Evolutionary conservation across 2,329 filamentous ascomycete genomes (phyloP).

Genomic region (Colletotrichum sp.): DNA sequence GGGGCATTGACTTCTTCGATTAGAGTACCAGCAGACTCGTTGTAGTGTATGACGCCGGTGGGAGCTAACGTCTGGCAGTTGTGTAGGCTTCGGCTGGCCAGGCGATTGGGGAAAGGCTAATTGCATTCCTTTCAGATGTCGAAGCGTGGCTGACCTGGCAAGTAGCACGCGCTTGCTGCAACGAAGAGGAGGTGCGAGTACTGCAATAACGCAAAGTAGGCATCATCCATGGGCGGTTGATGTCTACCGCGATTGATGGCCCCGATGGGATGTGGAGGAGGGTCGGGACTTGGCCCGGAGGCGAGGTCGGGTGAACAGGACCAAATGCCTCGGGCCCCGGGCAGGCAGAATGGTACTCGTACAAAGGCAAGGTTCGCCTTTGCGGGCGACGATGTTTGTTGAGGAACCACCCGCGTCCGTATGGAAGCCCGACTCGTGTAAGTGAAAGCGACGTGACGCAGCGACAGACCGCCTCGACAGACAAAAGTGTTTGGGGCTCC

Average conservation of each 20-base stretch:
- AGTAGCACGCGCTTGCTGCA: neutral
- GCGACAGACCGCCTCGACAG: neutral
- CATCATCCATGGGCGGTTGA: neutral
- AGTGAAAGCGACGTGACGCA: neutral
- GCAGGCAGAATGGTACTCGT: neutral
- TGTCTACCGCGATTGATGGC: neutral
- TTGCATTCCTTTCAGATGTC: neutral
- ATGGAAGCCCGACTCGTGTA: neutral
- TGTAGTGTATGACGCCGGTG: neutral
- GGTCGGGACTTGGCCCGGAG: neutral
- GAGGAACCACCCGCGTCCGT: neutral
- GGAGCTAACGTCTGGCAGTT: neutral
- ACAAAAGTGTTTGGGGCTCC: neutral
- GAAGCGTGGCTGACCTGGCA: no score
- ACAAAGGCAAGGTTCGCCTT: neutral
- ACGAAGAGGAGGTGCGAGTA: neutral
- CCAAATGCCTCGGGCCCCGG: neutral
- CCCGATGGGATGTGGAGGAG: neutral
- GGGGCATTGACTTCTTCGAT: neutral
- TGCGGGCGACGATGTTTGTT: neutral
- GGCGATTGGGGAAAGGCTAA: neutral
- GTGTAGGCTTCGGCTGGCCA: neutral
- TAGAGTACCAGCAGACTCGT: neutral
- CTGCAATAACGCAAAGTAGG: neutral
- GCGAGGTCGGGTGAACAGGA: neutral